Base-by-base conservation (phyloP, 2,329 filamentous ascomycete genomes). In the Colletotrichum cuscutae region DNA sequence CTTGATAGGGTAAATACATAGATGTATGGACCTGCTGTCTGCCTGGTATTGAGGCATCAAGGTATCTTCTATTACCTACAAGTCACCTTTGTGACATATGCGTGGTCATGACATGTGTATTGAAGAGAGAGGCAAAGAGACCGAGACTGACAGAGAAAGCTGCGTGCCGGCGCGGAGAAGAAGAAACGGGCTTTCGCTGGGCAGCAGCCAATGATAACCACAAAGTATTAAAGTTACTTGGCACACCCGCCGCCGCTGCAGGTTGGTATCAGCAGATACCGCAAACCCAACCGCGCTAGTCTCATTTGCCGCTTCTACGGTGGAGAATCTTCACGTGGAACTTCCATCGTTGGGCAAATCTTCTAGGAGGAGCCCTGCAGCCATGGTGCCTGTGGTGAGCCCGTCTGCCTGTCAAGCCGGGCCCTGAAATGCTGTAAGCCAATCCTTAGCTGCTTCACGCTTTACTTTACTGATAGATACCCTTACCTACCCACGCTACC, bases 271-370 rank as follows among this genome's bases (percentile, higher is more conserved):
- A 71, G 49, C n/a, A 54, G 42, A 28, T 72, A 69, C 69, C 58
- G 59, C 22, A 11, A 19, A 6, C 22, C 42, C 65, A 64, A 68
- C 65, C 37, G 30, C 58, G 65, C 69, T 69, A 68, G 65, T 57
- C 37, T 69, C 58, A 22, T 59, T 68, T 67, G 53, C 69, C 65
- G 42, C 57, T 65, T 42, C 46, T 37, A 26, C 53, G 42, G 65
- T 69, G 65, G 69, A 46, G 65, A 69, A 69, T 72, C 60, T 72
- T 72, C 70, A 72, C 70, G 70, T 72, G 70, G 70, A 32, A 56
- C 57, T 67, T 30, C 32, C 65, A 60, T 28, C 4, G 56, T 49
- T 12, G 52, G 46, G 42, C 32, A 52, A 42, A 37, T 26, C 54
- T 54, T 56, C 70, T 52, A 30, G 70, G 60, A 68, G 61, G 9